Base-by-base conservation (phyloP, 2,329 filamentous ascomycete species). In the Botryotinia convoluta region DNA sequence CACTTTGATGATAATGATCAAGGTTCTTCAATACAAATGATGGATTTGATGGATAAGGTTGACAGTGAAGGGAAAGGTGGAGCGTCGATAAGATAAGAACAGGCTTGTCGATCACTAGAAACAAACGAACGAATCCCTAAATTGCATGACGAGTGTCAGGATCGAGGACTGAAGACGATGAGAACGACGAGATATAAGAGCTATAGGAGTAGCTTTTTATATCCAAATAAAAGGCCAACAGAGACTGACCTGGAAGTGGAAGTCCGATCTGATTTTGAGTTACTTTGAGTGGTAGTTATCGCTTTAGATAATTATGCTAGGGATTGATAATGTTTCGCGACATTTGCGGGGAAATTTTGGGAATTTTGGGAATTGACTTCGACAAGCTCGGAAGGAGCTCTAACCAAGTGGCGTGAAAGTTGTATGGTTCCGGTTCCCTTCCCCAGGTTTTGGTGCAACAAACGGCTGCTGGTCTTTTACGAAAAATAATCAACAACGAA, bases 31-130 rank as follows among this genome's bases (percentile, higher is more conserved):
- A 32, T 32, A 18, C 61, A 32, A 44, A 42, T 42, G 59, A 48
- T 32, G 44, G 45, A 39, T 39, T 42, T 42, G 60, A 44, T 44
- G 20, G 35, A 32, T 32, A 57, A 57, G n/a, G n/a, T 57, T 18
- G n/a, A 57, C 22, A 57, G 29, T 59, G 59, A 32, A 32, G 12
- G 45, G 20, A 32, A 57, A 42, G 26, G 69, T 18, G 61, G 61
- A 44, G 39, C 29, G 61, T 48, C 26, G 61, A 72, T 72, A 54
- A 54, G 70, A 65, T 65, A 64, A 72, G 61, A 42, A 72, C 5
- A 62, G 63, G 54, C 42, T 51, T 71, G 69, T 26, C 29, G 61
- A 71, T 32, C 42, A 67, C 32, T 35, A 22, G 65, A 14, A 65
- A 64, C n/a, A 29, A 32, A 57, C 51, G n/a, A 57, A 57, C 14